These are phyloP conservation scores for Candolleomyces aberdarensis DNA, from an alignment of 768 basidiomycete genomes.

Conservation along the genomic window DNA sequence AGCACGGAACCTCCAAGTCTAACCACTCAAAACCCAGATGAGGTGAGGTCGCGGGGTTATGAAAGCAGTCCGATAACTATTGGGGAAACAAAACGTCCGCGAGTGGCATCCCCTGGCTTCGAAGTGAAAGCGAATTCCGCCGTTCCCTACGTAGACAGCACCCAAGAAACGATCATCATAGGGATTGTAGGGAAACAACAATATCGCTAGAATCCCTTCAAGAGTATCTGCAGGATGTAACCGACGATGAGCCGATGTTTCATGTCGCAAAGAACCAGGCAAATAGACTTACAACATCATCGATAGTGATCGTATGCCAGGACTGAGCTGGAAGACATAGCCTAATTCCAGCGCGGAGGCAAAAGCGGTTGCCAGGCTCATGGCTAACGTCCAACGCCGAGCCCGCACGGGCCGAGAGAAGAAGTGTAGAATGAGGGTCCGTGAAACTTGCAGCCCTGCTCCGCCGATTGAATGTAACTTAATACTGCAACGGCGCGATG, in stretches of 20 bases:
- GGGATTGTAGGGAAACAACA: background rate
- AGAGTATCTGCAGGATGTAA: background rate
- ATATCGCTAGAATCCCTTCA: background rate
- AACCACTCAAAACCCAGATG: constrained; percentile 5
- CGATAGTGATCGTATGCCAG: constrained; percentile 1
- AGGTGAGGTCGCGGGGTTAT: background rate
- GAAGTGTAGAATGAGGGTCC: background rate
- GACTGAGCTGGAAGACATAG: background rate
- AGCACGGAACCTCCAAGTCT: constrained; percentile 3
- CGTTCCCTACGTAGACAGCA: background rate
- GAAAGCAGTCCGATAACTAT: background rate
- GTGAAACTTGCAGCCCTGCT: background rate
- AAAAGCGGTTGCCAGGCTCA: background rate
- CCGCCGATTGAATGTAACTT: background rate
- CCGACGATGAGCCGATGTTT: constrained; percentile 5
- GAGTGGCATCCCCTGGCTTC: background rate
- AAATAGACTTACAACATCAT: constrained; percentile 4
- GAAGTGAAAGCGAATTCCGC: background rate
- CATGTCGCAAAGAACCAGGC: background rate
- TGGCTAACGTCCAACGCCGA: background rate
- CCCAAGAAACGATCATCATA: background rate
- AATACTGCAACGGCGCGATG: background rate
- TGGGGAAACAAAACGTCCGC: background rate
- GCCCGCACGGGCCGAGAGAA: background rate
- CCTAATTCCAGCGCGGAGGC: background rate